A percentile compares a stretch with the other conserved stretches of the same genome.
These are phyloP conservation scores for Syzygium oleosum DNA, from an alignment of 345 rosid species.

Conservation along the genomic window DNA sequence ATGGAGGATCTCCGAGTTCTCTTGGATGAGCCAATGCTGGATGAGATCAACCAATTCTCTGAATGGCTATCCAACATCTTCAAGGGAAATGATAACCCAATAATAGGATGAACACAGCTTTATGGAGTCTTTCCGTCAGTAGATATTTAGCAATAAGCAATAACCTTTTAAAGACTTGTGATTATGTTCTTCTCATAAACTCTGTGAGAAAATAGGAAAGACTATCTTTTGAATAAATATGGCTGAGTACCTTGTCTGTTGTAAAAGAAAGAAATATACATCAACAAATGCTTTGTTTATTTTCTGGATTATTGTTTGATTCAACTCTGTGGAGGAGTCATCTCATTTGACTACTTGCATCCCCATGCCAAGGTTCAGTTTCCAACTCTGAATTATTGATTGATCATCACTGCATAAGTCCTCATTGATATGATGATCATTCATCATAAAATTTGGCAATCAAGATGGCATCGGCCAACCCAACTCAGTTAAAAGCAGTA, in stretches of 20 bases:
- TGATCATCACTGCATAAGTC: not conserved
- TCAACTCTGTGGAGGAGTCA: not conserved
- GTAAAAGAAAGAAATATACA: not conserved
- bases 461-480: not conserved
- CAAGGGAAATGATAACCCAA: not conserved
- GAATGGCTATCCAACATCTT: conserved; percentile 2
- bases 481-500: not conserved
- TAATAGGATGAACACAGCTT: not conserved
- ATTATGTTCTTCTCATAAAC: not conserved
- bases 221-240: not conserved
- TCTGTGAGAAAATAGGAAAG: not conserved
- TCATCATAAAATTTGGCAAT: not conserved
- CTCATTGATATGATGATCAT: not conserved
- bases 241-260: not conserved
- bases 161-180: not conserved
- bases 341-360: not conserved
- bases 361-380: not conserved
- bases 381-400: not conserved
- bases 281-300: not conserved
- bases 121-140: not conserved
- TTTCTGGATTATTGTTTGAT: not conserved
- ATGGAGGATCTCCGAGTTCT: not conserved
- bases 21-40: not conserved
- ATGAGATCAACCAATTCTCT: conserved; percentile 12
- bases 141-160: not conserved